Evolutionary conservation across 768 basidiomycete genomes (phyloP), one percentile per base, ranked within the genome.

Genomic region (Fomitopsis pulvina): DNA sequence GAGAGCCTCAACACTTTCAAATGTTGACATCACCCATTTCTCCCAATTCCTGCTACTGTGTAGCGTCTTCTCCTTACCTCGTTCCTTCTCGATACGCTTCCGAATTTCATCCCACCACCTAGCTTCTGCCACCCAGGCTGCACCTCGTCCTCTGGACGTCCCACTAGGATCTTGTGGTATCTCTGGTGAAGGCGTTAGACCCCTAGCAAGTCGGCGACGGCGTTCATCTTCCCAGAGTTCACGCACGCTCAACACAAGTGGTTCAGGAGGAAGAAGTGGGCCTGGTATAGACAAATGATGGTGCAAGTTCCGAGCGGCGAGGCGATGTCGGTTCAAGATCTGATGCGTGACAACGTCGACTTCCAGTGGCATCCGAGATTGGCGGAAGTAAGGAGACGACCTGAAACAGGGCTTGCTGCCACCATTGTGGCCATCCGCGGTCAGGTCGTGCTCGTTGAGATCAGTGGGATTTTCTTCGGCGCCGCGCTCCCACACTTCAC

Each of bases 181-280:
- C 38, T 78, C 78, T 11, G 87, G 87, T 16, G 87, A 79, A 4
- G 92, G 82, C 52, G 78, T 61, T 28, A 93, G 72, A 1, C 92
- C 92, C 28, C 75, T 77, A 3, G 72, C 73, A 22, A 66, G 64
- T 18, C 94, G 76, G 8, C 92, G 79, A 10, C 74, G 73, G n/a
- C 87, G 80, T 68, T 99, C 95, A 59, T 97, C 93, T 45, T 94
- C 90, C 95, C 95, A 99, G 2, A 98, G 73, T 67, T 97, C 95
- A 54, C 89, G 83, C 41, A 98, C 87, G 59, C 91, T 85, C 37
- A 83, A 72, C 5, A 99, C 87, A 24, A 95, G 76, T 39, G 88
- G 90, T 57, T 89, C 88, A 10, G 74, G 55, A 48, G 81, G 63
- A 14, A 75, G 57, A 37, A 70, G 59, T 18, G 78, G 68, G 27